Base-by-base conservation (phyloP, 257 asterid species). In the Rubia yunnanensis region DNA sequence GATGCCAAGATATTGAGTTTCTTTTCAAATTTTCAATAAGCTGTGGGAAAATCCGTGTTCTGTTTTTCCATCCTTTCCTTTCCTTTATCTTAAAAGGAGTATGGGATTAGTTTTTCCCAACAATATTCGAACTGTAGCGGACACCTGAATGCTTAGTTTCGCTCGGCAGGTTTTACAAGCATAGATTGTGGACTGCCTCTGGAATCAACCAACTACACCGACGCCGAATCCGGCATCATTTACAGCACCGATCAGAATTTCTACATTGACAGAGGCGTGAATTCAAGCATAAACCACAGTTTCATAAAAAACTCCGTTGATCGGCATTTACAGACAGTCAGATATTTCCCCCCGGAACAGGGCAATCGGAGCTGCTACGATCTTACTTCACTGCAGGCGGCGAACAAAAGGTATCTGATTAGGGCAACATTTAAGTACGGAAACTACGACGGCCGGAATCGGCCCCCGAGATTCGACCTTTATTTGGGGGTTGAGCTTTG, bases 161-260 rank as follows among this genome's bases (percentile, higher is more conserved):
- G n/a, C n/a, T n/a, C n/a, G n/a, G 15, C 56, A 76, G 87, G 77
- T 18, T 82, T 79, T 69, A 66, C 75, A 44, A 82, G 74, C 72
- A 66, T 82, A 26, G 85, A 77, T 34, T 82, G 87, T 55, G 87
- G 85, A 5, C 27, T 73, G 17, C 76, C 55, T 24, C 28, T 26
- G 0, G 26, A n/a, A n/a, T n/a, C 63, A 10, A 23, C 8, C 13
- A 49, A 36, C 36, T 71, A 73, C 56, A 38, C 17, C 5, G 77
- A 72, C 7, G 20, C 5, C 0, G 3, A 0, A 0, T 71, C 78
- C 1, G 69, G 75, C 7, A 35, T 82, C 18, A 6, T 1, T 9
- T 80, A 80, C 66, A 50, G 5, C 4, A 7, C 67, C 0, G 85
- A n/a, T n/a, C n/a, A 82, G 26, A 60, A 34, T 35, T 28, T 4